Conservation (phyloP, 768 basidiomycete genomes). For the Lentinula detonsa region DNA sequence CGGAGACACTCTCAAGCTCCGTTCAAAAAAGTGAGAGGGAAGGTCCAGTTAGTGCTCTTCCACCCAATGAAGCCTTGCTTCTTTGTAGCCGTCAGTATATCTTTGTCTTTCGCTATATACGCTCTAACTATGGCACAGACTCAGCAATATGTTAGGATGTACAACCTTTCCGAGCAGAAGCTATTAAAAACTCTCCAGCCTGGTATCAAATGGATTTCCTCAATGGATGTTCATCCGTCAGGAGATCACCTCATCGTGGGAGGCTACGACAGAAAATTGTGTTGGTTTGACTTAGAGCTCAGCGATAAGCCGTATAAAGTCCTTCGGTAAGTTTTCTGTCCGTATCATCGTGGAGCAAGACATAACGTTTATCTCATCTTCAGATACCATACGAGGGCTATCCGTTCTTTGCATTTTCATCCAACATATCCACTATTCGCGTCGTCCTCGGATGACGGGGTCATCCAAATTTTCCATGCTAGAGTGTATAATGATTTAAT, state of each 20-base stretch:
- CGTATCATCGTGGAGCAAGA: constrained; percentile 5
- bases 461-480: constrained; percentile 95
- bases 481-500: constrained; percentile 93
- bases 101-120: not conserved
- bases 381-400: constrained; percentile 91
- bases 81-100: constrained; percentile 83
- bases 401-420: constrained; percentile 91
- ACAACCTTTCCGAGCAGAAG: constrained; percentile 92
- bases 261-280: constrained; percentile 94
- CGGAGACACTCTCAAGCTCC: constrained; percentile 96
- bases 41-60: constrained; percentile 88
- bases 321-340: constrained; percentile 54
- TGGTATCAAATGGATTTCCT: constrained; percentile 97
- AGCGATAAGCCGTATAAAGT: constrained; percentile 97
- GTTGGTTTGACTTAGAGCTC: constrained; percentile 98
- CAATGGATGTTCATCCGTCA: constrained; percentile 93
- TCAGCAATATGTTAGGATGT: constrained; percentile 91
- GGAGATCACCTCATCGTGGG: constrained; percentile 97
- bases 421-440: constrained; percentile 94
- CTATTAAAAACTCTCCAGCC: constrained; percentile 89
- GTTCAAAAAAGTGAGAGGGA: constrained; percentile 92
- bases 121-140: constrained; percentile 47
- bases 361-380: not conserved
- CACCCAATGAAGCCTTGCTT: constrained; percentile 94
- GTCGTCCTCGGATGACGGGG: constrained; percentile 94